Percentiles rank a stretch among this genome's conserved stretches.
These are phyloP conservation scores for Fusarium bulbicola DNA, from an alignment of 2,329 filamentous ascomycete genomes.

Conservation along the genomic window DNA sequence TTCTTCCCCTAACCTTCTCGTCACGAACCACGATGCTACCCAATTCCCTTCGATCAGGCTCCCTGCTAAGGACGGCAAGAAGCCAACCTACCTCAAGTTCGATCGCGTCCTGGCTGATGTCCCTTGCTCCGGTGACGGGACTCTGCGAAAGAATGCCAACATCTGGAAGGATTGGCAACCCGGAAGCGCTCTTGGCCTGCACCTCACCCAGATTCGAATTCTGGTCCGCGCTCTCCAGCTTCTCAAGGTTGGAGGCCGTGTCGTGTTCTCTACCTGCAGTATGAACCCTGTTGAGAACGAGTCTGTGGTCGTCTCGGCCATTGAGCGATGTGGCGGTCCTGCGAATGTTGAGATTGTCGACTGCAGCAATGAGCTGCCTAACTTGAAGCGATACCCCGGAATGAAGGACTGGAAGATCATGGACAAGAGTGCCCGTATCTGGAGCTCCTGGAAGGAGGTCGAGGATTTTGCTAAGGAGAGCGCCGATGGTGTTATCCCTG, in stretches of 20 bases:
- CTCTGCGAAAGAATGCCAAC: constrained; percentile 89
- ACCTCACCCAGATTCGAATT: constrained; percentile 88
- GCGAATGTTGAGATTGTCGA: constrained; percentile 86
- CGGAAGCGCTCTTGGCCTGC: constrained; percentile 85
- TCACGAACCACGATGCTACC: constrained; percentile 97
- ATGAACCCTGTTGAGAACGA: constrained; percentile 99
- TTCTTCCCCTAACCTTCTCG: constrained; percentile 94
- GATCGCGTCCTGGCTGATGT: constrained; percentile 97
- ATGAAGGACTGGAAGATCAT: constrained; percentile 89
- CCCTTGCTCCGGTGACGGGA: constrained; percentile 95
- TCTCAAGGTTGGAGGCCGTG: constrained; percentile 91
- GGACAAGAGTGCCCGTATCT: constrained; percentile 83
- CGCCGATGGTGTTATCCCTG: constrained; percentile 63
- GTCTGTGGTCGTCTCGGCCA: constrained; percentile 86
- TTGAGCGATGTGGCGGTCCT: constrained; percentile 86
- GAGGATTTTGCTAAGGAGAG: constrained; percentile 72
- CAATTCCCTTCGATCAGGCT: constrained; percentile 93
- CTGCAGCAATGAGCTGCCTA: constrained; percentile 79
- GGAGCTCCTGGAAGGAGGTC: constrained; percentile 85
- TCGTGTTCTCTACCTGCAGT: constrained; percentile 98
- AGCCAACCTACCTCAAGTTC: constrained; percentile 87
- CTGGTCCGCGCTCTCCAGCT: constrained; percentile 92
- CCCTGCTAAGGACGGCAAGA: constrained; percentile 64
- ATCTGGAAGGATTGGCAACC: constrained; percentile 97
- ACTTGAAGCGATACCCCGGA: constrained; percentile 79